These are phyloP conservation scores for Phtheirospermum japonicum DNA, from an alignment of 257 asterid species.

Conservation along the genomic window DNA sequence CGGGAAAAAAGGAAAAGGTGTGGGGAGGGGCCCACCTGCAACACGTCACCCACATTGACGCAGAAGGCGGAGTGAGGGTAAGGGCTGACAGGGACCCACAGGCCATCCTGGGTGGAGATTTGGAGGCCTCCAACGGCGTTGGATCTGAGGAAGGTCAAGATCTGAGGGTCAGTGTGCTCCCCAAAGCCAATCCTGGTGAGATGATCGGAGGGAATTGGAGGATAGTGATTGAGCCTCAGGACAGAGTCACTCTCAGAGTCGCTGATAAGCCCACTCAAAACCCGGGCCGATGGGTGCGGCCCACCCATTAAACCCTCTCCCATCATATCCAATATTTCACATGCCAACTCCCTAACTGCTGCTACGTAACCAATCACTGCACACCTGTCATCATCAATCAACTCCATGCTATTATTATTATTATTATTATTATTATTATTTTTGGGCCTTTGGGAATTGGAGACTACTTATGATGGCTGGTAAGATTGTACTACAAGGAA, in stretches of 20 bases:
- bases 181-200: slow-evolving; percentile 57
- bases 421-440: no score
- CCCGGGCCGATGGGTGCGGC: slow-evolving; percentile 22
- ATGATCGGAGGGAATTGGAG: slow-evolving; percentile 26
- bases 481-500: no score
- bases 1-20: not conserved
- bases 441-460: no score
- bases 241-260: slow-evolving; percentile 49
- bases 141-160: slow-evolving; percentile 63
- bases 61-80: slow-evolving; percentile 37
- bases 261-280: slow-evolving; percentile 44
- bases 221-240: slow-evolving; percentile 75
- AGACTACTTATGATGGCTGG: no score
- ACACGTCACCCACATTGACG: slow-evolving; percentile 74
- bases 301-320: slow-evolving; percentile 39
- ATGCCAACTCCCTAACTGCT: slow-evolving; percentile 55
- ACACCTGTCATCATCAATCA: slow-evolving; percentile 27
- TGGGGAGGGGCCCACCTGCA: slow-evolving; percentile 44
- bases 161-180: slow-evolving; percentile 93
- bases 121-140: slow-evolving; percentile 61
- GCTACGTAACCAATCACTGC: slow-evolving; percentile 55
- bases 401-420: no score
- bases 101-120: slow-evolving; percentile 49
- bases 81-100: slow-evolving; percentile 62
- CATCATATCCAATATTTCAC: slow-evolving; percentile 63